Conservation (phyloP, 768 basidiomycete species). For the Chlorophyllum brunneum region DNA sequence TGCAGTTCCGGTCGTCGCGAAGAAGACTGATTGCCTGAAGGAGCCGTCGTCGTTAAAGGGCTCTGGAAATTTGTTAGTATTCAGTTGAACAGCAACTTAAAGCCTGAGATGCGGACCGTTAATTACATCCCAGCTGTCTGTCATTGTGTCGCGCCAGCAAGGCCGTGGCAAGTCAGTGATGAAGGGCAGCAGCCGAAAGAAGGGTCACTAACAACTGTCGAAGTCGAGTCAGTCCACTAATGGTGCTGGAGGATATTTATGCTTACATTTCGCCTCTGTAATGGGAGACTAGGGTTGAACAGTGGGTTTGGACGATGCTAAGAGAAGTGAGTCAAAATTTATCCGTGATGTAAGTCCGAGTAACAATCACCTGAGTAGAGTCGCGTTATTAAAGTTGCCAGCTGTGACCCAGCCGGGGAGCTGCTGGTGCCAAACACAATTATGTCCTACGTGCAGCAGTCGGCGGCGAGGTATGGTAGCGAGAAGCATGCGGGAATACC, state of each 20-base stretch:
- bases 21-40: conserved; percentile 50
- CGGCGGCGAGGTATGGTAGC: neutral
- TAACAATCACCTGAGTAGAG: conserved; percentile 11
- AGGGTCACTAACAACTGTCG: conserved; percentile 16
- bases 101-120: conserved; percentile 30
- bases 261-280: conserved; percentile 49
- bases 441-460: conserved; percentile 31
- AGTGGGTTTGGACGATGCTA: conserved; percentile 43
- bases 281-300: conserved; percentile 43
- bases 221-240: neutral
- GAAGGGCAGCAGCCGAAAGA: neutral
- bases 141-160: neutral
- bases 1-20: conserved; percentile 41
- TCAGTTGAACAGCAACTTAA: neutral
- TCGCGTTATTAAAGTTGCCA: conserved; percentile 26
- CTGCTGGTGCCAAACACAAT: conserved; percentile 51
- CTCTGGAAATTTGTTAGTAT: conserved; percentile 24
- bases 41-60: conserved; percentile 62
- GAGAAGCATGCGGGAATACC: conserved; percentile 20
- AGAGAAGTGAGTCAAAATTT: neutral
- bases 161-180: neutral
- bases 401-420: conserved; percentile 48
- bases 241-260: neutral
- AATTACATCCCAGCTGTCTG: conserved; percentile 50
- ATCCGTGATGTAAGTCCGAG: neutral